These are phyloP conservation scores for Abortiporus biennis DNA, from an alignment of 1,284 basidiomycete species.

Conservation along the genomic window DNA sequence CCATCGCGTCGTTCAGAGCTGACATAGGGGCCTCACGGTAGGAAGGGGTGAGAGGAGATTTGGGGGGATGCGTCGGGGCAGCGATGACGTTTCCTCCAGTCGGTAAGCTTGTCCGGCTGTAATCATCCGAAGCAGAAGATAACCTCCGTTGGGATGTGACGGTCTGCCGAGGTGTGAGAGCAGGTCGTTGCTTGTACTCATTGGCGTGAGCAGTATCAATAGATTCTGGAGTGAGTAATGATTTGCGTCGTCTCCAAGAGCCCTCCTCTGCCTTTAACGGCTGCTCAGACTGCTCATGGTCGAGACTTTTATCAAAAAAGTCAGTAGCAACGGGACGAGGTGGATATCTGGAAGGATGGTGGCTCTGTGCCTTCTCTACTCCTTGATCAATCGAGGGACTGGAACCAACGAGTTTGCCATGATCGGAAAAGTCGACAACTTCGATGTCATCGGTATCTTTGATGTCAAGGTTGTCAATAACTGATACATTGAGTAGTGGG, in stretches of 20 bases:
- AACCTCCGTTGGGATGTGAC: constrained; percentile 6
- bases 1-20: constrained; percentile 80
- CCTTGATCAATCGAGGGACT: constrained; percentile 21
- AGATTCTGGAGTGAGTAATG: no score
- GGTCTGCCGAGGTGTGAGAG: background rate
- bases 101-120: constrained; percentile 1
- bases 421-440: constrained; percentile 71
- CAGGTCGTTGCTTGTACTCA: no score
- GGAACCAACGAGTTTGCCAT: constrained; percentile 58
- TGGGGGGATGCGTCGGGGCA: constrained; percentile 7
- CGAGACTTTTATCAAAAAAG: constrained; percentile 51
- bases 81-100: no score
- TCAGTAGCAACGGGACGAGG: constrained; percentile 56
- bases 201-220: no score
- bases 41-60: constrained; percentile 23
- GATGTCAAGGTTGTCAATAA: constrained; percentile 41
- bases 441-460: constrained; percentile 57
- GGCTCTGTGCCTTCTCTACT: constrained; percentile 8
- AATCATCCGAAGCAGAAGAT: constrained; percentile 8
- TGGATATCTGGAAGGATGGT: constrained; percentile 14
- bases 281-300: constrained; percentile 11
- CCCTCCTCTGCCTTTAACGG: constrained; percentile 27
- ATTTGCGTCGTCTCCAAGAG: constrained; percentile 42
- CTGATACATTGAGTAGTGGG: constrained; percentile 34
- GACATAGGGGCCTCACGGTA: constrained; percentile 70